Evolutionary conservation across 306 rosid species (phyloP), one percentile per base, ranked within the genome.

Genomic region (Prunus mira): DNA sequence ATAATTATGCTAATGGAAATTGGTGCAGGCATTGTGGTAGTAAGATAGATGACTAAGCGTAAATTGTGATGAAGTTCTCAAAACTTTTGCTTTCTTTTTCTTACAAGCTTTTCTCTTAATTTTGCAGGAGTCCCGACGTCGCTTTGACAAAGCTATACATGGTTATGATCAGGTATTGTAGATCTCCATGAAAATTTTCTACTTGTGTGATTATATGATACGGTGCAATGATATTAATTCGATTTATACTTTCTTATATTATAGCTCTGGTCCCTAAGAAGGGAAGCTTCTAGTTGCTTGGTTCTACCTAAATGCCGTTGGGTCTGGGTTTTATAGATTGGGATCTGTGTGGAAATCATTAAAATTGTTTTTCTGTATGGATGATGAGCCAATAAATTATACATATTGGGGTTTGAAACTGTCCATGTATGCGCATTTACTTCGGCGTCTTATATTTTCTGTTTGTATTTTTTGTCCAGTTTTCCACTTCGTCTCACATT

Each of bases 151-250:
- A 84, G 84, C 96, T 51, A 82, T 85, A 76, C 88, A 92, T 52
- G 88, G 86, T 46, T 95, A 95, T 81, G 99, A 95, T 84, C 99
- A 95, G 99, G 99, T 95, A 85, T 49, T 58, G 43, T 67, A 80
- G 75, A 67, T 72, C 68, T 45, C 63, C 43, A 24, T 3, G 46
- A 19, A 20, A 55, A 6, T 24, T 65, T 58, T 22, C 8, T 65
- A 30, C 56, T 58, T n/a, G 62, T 65, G 9, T 27, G 32, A 47
- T 12, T 58, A 55, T 18, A 73, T 67, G 30, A 34, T n/a, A 13
- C 22, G 3, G 4, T 19, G 43, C 18, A 4, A 38, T 72, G 55
- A 41, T 57, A 30, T 57, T 72, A 54, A 54, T 71, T 71, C 24
- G 1, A 10, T 34, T 34, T 34, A 65, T 65, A 65, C 14, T 14